phyloP scores from a whole-genome alignment of 495 filamentous ascomycete species.

The Lindgomyces ingoldianus region DNA sequence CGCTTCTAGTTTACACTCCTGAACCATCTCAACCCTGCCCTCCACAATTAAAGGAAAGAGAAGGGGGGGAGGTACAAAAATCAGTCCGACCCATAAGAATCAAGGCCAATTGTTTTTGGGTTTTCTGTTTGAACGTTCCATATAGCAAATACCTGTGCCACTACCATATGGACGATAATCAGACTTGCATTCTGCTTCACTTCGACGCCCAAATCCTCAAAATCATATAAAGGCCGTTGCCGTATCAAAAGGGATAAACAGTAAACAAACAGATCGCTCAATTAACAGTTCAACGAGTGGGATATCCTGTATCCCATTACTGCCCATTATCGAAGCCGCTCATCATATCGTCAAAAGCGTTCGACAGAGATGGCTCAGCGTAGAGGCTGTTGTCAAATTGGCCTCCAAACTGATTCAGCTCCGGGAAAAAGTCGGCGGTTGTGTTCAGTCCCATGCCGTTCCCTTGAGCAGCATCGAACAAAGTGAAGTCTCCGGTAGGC shows the following conservation, averaged over 20 bases:
- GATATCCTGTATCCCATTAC: background rate
- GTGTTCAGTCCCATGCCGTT: background rate
- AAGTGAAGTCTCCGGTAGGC: slow-evolving; percentile 30
- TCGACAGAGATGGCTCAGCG: slow-evolving; percentile 9
- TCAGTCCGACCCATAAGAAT: background rate
- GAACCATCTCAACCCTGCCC: slow-evolving; percentile 18
- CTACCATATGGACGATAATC: background rate
- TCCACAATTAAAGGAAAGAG: background rate
- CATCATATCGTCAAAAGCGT: slow-evolving; percentile 35
- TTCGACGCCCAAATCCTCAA: background rate
- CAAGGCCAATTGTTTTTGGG: slow-evolving; percentile 33
- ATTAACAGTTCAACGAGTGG: too few relatives aligned
- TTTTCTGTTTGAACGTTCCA: slow-evolving; percentile 32
- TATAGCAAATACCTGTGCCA: slow-evolving; percentile 2
- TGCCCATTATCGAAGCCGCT: background rate
- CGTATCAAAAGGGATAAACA: slow-evolving; percentile 1
- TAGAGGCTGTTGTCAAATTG: slow-evolving; percentile 33
- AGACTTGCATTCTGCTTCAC: background rate
- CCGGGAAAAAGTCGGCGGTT: slow-evolving; percentile 30
- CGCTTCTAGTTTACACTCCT: slow-evolving; percentile 7
- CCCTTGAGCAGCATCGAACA: slow-evolving; percentile 23
- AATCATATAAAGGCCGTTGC: slow-evolving; percentile 13
- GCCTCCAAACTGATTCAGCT: slow-evolving; percentile 30
- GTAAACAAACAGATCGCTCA: too few relatives aligned
- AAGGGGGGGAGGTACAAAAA: slow-evolving; percentile 24